Conservation (phyloP, 345 rosid genomes). For the Firmiana major region DNA sequence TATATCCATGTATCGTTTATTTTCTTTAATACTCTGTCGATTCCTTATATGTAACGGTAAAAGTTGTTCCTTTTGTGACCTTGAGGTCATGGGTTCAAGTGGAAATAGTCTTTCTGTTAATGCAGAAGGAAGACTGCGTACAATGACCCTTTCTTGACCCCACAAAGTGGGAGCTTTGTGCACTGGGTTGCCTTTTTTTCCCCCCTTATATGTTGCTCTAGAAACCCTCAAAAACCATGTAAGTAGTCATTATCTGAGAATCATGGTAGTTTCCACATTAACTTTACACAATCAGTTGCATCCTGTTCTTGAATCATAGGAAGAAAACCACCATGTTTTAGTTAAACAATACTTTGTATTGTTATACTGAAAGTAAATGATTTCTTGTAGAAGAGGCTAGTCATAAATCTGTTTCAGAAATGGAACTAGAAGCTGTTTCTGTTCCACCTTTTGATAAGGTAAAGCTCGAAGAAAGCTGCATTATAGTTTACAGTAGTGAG, state of each 20-base stretch:
- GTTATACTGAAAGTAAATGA: slow-evolving; percentile 4
- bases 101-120: no score
- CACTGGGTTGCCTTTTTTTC: no score
- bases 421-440: background rate
- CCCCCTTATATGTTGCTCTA: background rate
- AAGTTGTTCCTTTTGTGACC: no score
- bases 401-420: background rate
- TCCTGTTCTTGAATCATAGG: background rate
- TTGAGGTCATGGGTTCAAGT: no score
- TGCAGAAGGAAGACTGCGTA: no score
- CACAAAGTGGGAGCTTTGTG: no score
- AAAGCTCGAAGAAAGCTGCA: slow-evolving; percentile 32
- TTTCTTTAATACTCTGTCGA: background rate
- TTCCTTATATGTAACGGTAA: no score
- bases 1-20: background rate
- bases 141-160: no score
- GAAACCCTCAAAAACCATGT: background rate
- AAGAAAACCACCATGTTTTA: background rate
- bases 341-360: background rate
- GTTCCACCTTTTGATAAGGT: background rate
- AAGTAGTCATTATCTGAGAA: background rate
- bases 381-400: background rate
- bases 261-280: background rate
- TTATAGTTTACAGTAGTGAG: slow-evolving; percentile 17
- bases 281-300: background rate